These are phyloP conservation scores for Micromonas pusilla DNA, from an alignment of 139 green algal species.

Conservation along the genomic window DNA sequence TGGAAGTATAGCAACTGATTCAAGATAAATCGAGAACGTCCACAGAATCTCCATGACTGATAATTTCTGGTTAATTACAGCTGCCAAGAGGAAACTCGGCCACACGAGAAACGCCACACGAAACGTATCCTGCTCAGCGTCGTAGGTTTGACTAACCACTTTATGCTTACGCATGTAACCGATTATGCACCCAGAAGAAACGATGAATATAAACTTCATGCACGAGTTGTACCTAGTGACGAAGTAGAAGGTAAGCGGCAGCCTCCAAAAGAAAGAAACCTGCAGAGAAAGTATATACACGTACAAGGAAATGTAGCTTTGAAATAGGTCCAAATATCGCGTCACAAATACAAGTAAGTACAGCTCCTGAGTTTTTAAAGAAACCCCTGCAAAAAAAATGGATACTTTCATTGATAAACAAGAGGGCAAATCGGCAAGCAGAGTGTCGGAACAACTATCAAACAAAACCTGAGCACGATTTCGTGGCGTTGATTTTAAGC, in stretches of 20 bases:
- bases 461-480: slow-evolving; percentile 91
- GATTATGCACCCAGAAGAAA: slow-evolving; percentile 70
- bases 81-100: slow-evolving; percentile 65
- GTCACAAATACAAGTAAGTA: slow-evolving; percentile 92
- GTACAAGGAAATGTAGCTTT: slow-evolving; percentile 82
- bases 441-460: no score
- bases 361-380: slow-evolving; percentile 94
- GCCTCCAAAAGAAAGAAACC: no score
- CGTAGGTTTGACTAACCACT: slow-evolving; percentile 85
- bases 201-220: slow-evolving; percentile 97
- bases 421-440: no score
- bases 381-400: slow-evolving; percentile 69
- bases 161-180: slow-evolving; percentile 87
- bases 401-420: no score
- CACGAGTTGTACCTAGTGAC: slow-evolving; percentile 95
- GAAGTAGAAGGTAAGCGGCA: no score
- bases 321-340: slow-evolving; percentile 95
- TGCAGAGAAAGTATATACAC: no score
- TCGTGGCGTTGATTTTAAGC: slow-evolving; percentile 88
- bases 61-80: slow-evolving; percentile 71
- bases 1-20: slow-evolving; percentile 96
- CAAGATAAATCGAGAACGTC: slow-evolving; percentile 98
- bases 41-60: slow-evolving; percentile 83
- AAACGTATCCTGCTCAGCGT: slow-evolving; percentile 96
- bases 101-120: slow-evolving; percentile 73